Evolutionary conservation across 1,139 yeast genomes (phyloP).

Genomic region (Candida glucosophila): DNA sequence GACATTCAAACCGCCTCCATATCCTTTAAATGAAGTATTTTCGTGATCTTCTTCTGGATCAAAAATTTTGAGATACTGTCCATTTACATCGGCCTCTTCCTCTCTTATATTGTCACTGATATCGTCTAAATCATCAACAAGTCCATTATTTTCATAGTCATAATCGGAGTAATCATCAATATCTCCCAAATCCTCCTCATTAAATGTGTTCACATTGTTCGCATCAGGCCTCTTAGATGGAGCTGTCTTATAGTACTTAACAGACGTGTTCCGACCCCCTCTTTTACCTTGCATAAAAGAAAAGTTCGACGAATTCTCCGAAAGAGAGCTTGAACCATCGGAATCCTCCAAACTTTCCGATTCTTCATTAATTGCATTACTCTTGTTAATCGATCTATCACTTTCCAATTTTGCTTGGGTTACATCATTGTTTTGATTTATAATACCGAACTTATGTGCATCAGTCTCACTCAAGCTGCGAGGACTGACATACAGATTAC

Average conservation of each 20-base stretch:
- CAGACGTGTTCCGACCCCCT: constrained; percentile 55
- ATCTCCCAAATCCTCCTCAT: constrained; percentile 24
- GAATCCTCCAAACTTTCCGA: neutral
- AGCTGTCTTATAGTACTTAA: constrained; percentile 47
- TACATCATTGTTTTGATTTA: too few relatives aligned
- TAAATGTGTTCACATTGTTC: constrained; percentile 13
- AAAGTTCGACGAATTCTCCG: constrained; percentile 34
- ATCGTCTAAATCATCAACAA: constrained; percentile 22
- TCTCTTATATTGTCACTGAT: constrained; percentile 23
- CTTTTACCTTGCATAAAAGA: constrained; percentile 48
- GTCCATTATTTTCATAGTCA: constrained; percentile 45
- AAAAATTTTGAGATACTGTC: constrained; percentile 14
- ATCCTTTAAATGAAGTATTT: too few relatives aligned
- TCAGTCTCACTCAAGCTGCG: too few relatives aligned
- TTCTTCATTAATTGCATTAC: neutral
- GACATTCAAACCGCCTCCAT: neutral
- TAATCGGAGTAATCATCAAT: constrained; percentile 31
- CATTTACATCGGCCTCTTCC: constrained; percentile 45
- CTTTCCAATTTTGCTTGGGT: too few relatives aligned
- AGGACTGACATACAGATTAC: too few relatives aligned
- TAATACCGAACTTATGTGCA: too few relatives aligned
- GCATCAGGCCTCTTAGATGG: too few relatives aligned
- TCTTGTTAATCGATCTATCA: too few relatives aligned
- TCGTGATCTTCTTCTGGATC: constrained; percentile 9
- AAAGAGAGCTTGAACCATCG: neutral